phyloP scores from a whole-genome alignment of 345 rosid genomes.

The Murraya paniculata region DNA sequence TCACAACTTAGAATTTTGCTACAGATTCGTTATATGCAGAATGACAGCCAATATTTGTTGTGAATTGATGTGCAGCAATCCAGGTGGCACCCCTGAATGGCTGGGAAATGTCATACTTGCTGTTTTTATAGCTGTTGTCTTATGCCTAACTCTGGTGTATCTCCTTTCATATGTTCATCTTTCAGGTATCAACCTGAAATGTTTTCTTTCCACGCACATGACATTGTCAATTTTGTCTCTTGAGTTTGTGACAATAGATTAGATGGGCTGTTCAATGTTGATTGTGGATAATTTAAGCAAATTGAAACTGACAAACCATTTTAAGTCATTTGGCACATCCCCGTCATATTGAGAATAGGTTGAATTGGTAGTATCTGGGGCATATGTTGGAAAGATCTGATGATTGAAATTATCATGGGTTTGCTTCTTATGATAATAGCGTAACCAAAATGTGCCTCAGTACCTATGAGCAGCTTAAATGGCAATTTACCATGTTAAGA shows the following conservation, averaged over 20 bases:
- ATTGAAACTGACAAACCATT: not conserved
- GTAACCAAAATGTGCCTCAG: not conserved
- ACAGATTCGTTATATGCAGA: not conserved
- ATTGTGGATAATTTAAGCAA: not conserved
- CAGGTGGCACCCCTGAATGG: conserved; percentile 90
- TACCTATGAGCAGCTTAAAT: not conserved
- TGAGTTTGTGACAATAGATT: not conserved
- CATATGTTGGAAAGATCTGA: not conserved
- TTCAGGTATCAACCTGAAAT: conserved; percentile 50
- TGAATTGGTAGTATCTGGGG: not conserved
- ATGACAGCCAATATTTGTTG: conserved; percentile 7
- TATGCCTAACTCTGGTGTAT: conserved; percentile 76
- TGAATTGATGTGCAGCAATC: conserved; percentile 54
- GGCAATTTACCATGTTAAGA: not conserved
- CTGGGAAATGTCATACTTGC: conserved; percentile 57
- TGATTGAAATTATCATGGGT: not conserved
- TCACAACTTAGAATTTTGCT: not conserved
- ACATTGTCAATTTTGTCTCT: not conserved
- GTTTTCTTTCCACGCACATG: conserved; percentile 14
- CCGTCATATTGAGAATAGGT: not conserved
- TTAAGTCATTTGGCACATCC: not conserved
- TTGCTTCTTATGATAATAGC: not conserved
- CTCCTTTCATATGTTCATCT: conserved; percentile 85
- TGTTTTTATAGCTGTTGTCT: conserved; percentile 50
- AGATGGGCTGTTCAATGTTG: not conserved